phyloP scores from a whole-genome alignment of 495 filamentous ascomycete genomes.

The Penicillium herquei region DNA sequence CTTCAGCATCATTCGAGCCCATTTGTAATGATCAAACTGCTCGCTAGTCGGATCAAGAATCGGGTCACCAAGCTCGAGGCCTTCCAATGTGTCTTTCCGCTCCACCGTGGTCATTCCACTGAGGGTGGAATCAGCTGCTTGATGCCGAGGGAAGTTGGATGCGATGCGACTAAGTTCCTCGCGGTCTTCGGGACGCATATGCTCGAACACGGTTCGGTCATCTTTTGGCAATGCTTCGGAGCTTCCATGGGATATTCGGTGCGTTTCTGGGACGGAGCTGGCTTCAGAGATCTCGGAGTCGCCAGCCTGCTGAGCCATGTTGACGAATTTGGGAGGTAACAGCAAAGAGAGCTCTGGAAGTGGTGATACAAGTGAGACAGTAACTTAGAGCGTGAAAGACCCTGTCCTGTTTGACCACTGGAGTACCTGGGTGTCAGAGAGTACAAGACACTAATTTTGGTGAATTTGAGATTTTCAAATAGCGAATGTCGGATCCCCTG shows the following conservation, averaged over 20 bases:
- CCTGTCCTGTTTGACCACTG: too few relatives aligned
- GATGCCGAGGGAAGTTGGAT: slow-evolving; percentile 36
- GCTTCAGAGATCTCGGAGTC: slow-evolving; percentile 11
- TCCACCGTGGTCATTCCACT: slow-evolving; percentile 26
- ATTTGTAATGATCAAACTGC: slow-evolving; percentile 59
- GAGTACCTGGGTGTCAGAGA: too few relatives aligned
- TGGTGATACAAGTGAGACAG: neutral
- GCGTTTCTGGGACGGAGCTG: slow-evolving; percentile 13
- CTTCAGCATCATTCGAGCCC: slow-evolving; percentile 50
- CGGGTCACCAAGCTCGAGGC: slow-evolving; percentile 45
- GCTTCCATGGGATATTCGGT: slow-evolving; percentile 11
- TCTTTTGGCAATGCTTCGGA: slow-evolving; percentile 17
- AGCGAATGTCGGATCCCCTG: neutral
- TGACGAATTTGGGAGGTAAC: neutral
- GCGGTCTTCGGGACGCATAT: slow-evolving; percentile 34
- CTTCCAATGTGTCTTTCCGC: slow-evolving; percentile 45
- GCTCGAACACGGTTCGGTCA: slow-evolving; percentile 30
- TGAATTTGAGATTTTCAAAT: too few relatives aligned
- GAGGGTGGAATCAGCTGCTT: slow-evolving; percentile 19
- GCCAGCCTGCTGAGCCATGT: slow-evolving; percentile 21
- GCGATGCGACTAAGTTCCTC: slow-evolving; percentile 39
- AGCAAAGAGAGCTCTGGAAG: neutral
- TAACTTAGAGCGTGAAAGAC: neutral
- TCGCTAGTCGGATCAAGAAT: slow-evolving; percentile 54
- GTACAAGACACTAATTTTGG: too few relatives aligned